Conservation (phyloP, 1,139 yeast genomes). For the Yamadazyma mexicana region DNA sequence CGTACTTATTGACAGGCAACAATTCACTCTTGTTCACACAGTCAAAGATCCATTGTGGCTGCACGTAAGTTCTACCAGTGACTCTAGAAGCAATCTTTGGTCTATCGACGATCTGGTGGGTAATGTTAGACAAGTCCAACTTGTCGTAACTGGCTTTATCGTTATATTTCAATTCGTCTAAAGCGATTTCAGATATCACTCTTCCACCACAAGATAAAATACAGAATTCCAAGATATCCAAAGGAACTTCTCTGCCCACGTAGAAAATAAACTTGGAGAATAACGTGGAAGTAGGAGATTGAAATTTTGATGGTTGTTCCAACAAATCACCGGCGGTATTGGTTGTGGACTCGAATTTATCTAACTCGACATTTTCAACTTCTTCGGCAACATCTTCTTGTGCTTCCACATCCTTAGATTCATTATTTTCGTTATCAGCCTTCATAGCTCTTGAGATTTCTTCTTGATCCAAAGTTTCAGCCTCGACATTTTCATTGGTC, state of each 20-base stretch:
- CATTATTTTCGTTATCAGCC: conserved; percentile 44
- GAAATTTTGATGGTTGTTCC: conserved; percentile 71
- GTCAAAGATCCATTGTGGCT: conserved; percentile 98
- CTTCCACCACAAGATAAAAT: conserved; percentile 87
- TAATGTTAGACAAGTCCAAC: conserved; percentile 66
- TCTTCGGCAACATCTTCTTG: conserved; percentile 43
- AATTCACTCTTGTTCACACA: conserved; percentile 77
- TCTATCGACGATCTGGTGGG: conserved; percentile 94
- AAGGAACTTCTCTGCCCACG: conserved; percentile 94
- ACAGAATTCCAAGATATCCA: conserved; percentile 86
- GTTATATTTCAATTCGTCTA: conserved; percentile 65
- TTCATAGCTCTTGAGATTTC: conserved; percentile 52
- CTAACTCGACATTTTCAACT: conserved; percentile 53
- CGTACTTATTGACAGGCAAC: conserved; percentile 74
- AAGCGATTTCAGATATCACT: conserved; percentile 80
- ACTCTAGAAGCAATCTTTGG: conserved; percentile 77
- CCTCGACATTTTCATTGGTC: conserved; percentile 28
- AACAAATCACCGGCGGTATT: conserved; percentile 74
- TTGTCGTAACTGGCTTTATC: conserved; percentile 41
- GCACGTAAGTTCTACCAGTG: conserved; percentile 89
- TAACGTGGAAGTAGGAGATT: conserved; percentile 59
- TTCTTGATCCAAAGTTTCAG: conserved; percentile 38
- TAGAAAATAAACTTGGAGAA: conserved; percentile 78
- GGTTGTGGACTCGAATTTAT: conserved; percentile 64
- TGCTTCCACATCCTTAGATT: conserved; percentile 35